phyloP scores from a whole-genome alignment of 345 rosid species.

The Abelmoschus esculentus region DNA sequence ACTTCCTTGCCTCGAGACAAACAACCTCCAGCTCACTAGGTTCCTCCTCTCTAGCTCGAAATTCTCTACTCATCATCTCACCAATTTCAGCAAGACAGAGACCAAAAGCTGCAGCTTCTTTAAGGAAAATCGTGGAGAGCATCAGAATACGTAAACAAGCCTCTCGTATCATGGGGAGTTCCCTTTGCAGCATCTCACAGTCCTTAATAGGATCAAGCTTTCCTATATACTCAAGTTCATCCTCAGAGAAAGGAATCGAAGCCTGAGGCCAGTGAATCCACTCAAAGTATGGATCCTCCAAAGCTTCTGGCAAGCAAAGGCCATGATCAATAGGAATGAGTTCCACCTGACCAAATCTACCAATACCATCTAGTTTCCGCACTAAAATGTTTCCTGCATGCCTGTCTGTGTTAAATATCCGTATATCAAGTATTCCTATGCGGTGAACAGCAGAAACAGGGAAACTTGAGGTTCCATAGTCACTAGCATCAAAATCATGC shows the following conservation, averaged over 20 bases:
- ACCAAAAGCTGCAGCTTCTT: slow-evolving; percentile 75
- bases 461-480: slow-evolving; percentile 92
- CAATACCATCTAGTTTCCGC: slow-evolving; percentile 62
- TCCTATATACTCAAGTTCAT: slow-evolving; percentile 75
- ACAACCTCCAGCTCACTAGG: slow-evolving; percentile 94
- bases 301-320: slow-evolving; percentile 84
- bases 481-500: slow-evolving; percentile 95
- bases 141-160: slow-evolving; percentile 76
- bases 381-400: slow-evolving; percentile 96
- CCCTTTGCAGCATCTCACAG: slow-evolving; percentile 66
- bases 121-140: slow-evolving; percentile 76
- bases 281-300: slow-evolving; percentile 96
- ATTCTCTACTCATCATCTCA: slow-evolving; percentile 98
- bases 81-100: slow-evolving; percentile 92
- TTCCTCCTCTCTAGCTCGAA: slow-evolving; percentile 74
- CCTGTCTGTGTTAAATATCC: slow-evolving; percentile 92
- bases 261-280: slow-evolving; percentile 99
- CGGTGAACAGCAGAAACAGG: slow-evolving; percentile 88
- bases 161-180: slow-evolving; percentile 93
- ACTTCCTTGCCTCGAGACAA: slow-evolving; percentile 79
- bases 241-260: slow-evolving; percentile 93
- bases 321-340: slow-evolving; percentile 97
- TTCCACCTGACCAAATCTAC: slow-evolving; percentile 74
- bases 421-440: slow-evolving; percentile 80
- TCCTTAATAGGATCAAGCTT: slow-evolving; percentile 57